Conservation (phyloP, 345 rosid species). For the Linum trigynum region DNA sequence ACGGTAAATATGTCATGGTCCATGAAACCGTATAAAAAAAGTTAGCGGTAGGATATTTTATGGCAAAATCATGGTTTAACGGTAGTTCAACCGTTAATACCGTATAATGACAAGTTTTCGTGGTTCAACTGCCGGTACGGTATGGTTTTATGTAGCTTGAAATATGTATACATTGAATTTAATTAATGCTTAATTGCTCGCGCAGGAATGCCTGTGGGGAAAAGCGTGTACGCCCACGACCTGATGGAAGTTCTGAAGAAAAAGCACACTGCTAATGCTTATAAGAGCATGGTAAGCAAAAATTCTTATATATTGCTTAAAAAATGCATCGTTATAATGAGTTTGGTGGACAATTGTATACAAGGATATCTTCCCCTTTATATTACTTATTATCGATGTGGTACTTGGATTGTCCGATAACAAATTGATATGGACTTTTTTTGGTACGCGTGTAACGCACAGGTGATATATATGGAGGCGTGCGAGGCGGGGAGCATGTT, state of each 20-base stretch:
- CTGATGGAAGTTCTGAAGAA: slow-evolving; percentile 37
- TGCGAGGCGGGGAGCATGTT: slow-evolving; percentile 66
- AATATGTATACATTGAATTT: background rate
- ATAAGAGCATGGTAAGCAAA: slow-evolving; percentile 38
- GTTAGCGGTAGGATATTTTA: no score
- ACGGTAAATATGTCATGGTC: no score
- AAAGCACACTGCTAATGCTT: slow-evolving; percentile 30
- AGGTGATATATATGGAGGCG: slow-evolving; percentile 62
- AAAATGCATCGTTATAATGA: no score
- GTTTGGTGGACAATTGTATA: no score
- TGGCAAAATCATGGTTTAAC: no score
- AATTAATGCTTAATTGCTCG: background rate
- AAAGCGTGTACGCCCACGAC: slow-evolving; percentile 28
- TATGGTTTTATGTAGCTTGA: no score
- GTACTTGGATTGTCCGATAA: background rate
- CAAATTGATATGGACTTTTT: background rate
- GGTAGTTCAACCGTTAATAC: no score
- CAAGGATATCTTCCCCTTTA: no score
- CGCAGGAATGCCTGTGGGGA: slow-evolving; percentile 37
- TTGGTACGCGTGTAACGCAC: no score
- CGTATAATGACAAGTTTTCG: background rate
- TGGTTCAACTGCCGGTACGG: no score
- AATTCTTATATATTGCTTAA: background rate
- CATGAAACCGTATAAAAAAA: no score
- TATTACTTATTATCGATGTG: no score